Percentiles rank a stretch among this genome's conserved stretches.
Evolutionary conservation across 2,329 filamentous ascomycete genomes (phyloP).

Genomic region (Alternaria brassicicola): DNA sequence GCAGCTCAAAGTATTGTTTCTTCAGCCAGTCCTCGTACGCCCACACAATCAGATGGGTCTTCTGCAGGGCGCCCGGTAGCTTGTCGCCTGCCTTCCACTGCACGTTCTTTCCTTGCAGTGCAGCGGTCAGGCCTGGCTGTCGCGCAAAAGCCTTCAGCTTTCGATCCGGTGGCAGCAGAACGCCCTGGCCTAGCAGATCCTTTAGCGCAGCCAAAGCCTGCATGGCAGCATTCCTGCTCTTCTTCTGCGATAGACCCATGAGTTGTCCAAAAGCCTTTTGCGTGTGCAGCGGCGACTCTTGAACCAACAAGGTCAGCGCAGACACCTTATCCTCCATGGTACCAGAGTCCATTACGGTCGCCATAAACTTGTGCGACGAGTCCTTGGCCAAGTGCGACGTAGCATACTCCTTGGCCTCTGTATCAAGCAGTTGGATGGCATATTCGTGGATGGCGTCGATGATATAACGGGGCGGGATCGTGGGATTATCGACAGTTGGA

Average conservation of each 20-base stretch:
- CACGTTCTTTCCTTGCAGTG: slow-evolving; percentile 66
- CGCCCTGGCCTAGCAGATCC: slow-evolving; percentile 89
- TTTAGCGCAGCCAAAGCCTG: slow-evolving; percentile 92
- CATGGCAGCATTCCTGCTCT: slow-evolving; percentile 89
- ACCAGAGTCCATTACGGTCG: slow-evolving; percentile 94
- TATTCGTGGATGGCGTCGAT: slow-evolving; percentile 69
- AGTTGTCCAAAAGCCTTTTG: slow-evolving; percentile 86
- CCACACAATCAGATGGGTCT: slow-evolving; percentile 83
- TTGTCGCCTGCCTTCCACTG: slow-evolving; percentile 72
- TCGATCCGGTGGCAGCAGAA: slow-evolving; percentile 80
- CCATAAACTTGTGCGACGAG: slow-evolving; percentile 93
- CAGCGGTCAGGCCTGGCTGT: slow-evolving; percentile 76
- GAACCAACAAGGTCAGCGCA: slow-evolving; percentile 88
- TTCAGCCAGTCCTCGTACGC: slow-evolving; percentile 96
- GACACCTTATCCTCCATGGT: slow-evolving; percentile 97
- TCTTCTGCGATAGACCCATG: slow-evolving; percentile 83
- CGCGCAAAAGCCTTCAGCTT: slow-evolving; percentile 79
- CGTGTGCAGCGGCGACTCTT: slow-evolving; percentile 95
- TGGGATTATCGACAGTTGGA: slow-evolving; percentile 53
- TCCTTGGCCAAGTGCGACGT: slow-evolving; percentile 74
- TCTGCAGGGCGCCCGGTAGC: slow-evolving; percentile 75
- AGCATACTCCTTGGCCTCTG: slow-evolving; percentile 77
- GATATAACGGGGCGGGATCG: slow-evolving; percentile 57
- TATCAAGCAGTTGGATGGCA: slow-evolving; percentile 74
- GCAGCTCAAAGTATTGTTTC: slow-evolving; percentile 87